Evolutionary conservation across 2,329 filamentous ascomycete genomes (phyloP).

Genomic region (Pseudocercospora pini-densiflorae): DNA sequence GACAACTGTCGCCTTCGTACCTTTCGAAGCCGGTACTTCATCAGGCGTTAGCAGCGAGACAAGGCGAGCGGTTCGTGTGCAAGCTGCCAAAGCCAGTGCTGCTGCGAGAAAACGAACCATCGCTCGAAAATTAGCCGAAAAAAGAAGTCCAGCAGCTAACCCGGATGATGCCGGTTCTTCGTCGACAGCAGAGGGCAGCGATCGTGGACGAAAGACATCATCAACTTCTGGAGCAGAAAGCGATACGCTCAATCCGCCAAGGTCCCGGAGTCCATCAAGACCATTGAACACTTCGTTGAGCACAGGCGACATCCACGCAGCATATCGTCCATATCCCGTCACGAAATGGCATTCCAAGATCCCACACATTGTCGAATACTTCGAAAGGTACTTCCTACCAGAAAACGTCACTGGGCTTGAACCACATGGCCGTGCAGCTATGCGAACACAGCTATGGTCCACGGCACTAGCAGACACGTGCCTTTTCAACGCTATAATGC

Average conservation of each 20-base stretch:
- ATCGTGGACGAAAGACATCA: slow-evolving; percentile 19
- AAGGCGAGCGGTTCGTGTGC: slow-evolving; percentile 29
- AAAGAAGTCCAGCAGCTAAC: slow-evolving; percentile 8
- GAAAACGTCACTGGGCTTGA: slow-evolving; percentile 8
- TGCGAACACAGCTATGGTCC: slow-evolving; percentile 28
- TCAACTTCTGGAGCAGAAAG: slow-evolving; percentile 19
- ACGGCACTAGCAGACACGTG: slow-evolving; percentile 22
- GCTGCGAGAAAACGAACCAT: slow-evolving; percentile 29
- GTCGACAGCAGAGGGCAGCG: slow-evolving; percentile 17
- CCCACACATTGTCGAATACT: slow-evolving; percentile 24
- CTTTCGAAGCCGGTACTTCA: slow-evolving; percentile 28
- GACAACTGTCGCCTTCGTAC: slow-evolving; percentile 29
- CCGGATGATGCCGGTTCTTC: slow-evolving; percentile 17
- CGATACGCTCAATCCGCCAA: slow-evolving; percentile 10
- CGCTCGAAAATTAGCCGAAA: slow-evolving; percentile 22
- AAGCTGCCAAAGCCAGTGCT: slow-evolving; percentile 28
- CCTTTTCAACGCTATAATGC: slow-evolving; percentile 27
- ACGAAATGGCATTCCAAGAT: slow-evolving; percentile 26
- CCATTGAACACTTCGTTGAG: slow-evolving; percentile 13
- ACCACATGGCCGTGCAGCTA: slow-evolving; percentile 20
- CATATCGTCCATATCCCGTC: slow-evolving; percentile 23
- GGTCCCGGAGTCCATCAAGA: slow-evolving; percentile 15
- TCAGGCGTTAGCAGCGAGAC: slow-evolving; percentile 27
- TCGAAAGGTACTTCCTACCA: slow-evolving; percentile 23
- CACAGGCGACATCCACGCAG: slow-evolving; percentile 17